Evolutionary conservation across 169 alveolate species (phyloP).

Genomic region (Perkinsus chesapeaki): DNA sequence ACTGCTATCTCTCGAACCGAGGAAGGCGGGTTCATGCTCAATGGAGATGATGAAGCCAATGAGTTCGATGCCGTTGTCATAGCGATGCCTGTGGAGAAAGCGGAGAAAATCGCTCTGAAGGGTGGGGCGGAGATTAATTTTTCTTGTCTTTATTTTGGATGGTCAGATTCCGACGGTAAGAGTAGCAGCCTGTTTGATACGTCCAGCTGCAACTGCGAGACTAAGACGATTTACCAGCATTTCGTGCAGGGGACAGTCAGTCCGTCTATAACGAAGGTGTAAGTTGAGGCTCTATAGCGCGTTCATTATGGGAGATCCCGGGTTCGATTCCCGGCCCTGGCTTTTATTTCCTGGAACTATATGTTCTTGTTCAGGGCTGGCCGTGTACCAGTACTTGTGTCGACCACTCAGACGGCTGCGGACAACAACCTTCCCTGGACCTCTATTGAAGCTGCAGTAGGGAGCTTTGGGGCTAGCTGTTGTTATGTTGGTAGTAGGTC

Average conservation of each 20-base stretch:
- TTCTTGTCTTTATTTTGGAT: not conserved
- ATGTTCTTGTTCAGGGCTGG: not conserved
- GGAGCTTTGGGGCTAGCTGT: not conserved
- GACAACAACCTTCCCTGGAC: not conserved
- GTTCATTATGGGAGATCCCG: no score
- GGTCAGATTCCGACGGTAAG: not conserved
- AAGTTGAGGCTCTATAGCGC: no score
- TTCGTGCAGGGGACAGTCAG: not conserved
- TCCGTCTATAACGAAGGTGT: not conserved
- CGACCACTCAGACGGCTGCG: not conserved
- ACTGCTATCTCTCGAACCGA: not conserved
- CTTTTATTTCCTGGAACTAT: no score
- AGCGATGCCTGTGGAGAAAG: not conserved
- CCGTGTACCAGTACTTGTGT: not conserved
- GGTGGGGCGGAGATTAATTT: not conserved
- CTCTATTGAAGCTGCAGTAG: not conserved
- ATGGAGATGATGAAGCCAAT: not conserved
- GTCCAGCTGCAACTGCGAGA: not conserved
- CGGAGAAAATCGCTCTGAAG: not conserved
- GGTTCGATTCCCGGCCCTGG: no score
- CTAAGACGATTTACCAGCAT: not conserved
- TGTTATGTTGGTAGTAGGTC: not conserved
- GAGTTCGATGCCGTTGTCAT: not conserved
- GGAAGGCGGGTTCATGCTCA: not conserved
- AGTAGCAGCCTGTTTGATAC: not conserved